Evolutionary conservation across 495 filamentous ascomycete genomes (phyloP), one percentile per base, ranked within the genome.

Genomic region (Penicillium atrosanguineum): DNA sequence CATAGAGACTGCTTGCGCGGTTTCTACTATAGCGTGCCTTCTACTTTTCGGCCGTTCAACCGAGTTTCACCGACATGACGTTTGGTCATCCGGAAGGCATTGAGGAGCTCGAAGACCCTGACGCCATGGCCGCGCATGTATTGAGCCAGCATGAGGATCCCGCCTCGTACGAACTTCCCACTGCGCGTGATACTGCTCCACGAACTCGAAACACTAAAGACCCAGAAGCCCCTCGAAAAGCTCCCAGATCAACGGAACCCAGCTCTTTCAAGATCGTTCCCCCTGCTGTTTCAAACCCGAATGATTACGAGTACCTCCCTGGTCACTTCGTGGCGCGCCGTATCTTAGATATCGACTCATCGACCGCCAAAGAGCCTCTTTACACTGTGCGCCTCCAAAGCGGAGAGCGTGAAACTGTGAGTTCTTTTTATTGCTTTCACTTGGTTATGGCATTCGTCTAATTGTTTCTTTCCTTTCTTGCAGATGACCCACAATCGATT

Each of bases 261-360:
- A 7, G 18, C 3, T 70, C 39, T 56, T 63, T 82, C 18, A 59
- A 76, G 29, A 44, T 67, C 14, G 64, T 82, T 8, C 77, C 78
- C 8, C 41, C 47, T 0, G 58, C 75, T 20, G 48, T 64, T 4
- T 4, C 11, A 19, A 59, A 72, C n/a, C 50, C 56, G 4, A 69
- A 72, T 50, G 77, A 82, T 48, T 84, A 82, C 56, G 62, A 76
- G 28, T 70, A 66, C 46, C 70, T 79, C 9, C 67, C 65, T n/a
- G 79, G 75, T 7, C 74, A 80, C 51, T 73, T 66, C 48, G 61
- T 60, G 4, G 72, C 75, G 23, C 65, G 65, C 31, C 58, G 62
- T 9, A 62, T 83, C 18, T 55, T 81, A 46, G 58, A 64, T 15
- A 64, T 77, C 29, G 56, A 69, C 8, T 55, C 61, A 50, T 59